Conservation (phyloP, 805 yeast genomes). For the Blastobotrys mokoenaii region DNA sequence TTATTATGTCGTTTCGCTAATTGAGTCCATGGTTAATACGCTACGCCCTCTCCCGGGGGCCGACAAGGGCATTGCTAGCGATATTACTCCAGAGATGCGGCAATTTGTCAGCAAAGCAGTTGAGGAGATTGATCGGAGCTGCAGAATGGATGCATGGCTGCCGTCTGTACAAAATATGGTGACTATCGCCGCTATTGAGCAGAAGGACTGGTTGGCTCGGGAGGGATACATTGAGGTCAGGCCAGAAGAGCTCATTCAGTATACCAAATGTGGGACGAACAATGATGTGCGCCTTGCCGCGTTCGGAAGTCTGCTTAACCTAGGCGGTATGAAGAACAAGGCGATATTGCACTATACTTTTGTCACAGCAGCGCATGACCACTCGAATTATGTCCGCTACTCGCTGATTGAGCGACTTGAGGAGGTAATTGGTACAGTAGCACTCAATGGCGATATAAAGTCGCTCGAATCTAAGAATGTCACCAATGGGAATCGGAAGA, state of each 20-base stretch:
- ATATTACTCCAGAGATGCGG: slow-evolving; percentile 5
- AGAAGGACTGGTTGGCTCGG: slow-evolving; percentile 51
- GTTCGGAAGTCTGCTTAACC: slow-evolving; percentile 54
- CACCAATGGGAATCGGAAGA: slow-evolving; percentile 11
- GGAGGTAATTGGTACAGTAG: slow-evolving; percentile 54
- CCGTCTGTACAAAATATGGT: slow-evolving; percentile 60
- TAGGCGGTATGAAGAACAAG: slow-evolving; percentile 71
- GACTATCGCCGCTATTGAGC: slow-evolving; percentile 47
- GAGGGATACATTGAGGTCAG: slow-evolving; percentile 45
- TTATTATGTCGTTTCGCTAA: slow-evolving; percentile 51
- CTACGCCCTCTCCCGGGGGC: slow-evolving; percentile 14
- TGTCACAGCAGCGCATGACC: slow-evolving; percentile 46
- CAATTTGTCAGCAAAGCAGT: slow-evolving; percentile 40
- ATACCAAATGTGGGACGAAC: slow-evolving; percentile 40
- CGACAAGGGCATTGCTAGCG: slow-evolving; percentile 3
- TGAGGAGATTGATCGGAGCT: slow-evolving; percentile 63
- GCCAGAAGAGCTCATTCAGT: slow-evolving; percentile 46
- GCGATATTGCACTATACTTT: slow-evolving; percentile 55
- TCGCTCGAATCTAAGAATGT: background rate
- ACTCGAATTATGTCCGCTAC: slow-evolving; percentile 43
- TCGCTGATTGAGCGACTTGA: slow-evolving; percentile 41
- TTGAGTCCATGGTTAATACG: slow-evolving; percentile 43
- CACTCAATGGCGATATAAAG: slow-evolving; percentile 43
- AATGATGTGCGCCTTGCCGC: slow-evolving; percentile 57
- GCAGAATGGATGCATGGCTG: slow-evolving; percentile 77